phyloP scores from a whole-genome alignment of 169 alveolate genomes.

The Babesia caballi region DNA sequence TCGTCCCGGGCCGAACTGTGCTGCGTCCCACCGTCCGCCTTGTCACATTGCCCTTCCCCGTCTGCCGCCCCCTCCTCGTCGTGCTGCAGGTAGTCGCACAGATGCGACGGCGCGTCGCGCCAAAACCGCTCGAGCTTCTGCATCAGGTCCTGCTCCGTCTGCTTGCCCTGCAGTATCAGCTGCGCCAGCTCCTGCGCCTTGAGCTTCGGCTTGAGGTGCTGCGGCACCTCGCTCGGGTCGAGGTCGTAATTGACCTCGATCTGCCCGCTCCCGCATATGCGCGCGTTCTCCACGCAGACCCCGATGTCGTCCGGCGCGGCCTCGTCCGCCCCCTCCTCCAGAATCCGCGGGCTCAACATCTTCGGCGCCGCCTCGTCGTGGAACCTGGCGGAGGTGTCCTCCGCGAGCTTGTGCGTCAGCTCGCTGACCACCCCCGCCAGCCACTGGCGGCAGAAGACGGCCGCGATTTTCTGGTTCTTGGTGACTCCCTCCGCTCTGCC shows the following conservation, averaged over 20 bases:
- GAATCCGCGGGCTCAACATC: conserved; percentile 11
- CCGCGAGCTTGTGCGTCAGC: conserved; percentile 36
- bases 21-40: background rate
- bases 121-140: conserved; percentile 59
- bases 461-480: conserved; percentile 60
- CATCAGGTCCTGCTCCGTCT: conserved; percentile 40
- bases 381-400: conserved; percentile 19
- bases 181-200: conserved; percentile 61
- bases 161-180: conserved; percentile 57
- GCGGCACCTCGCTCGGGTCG: conserved; percentile 7
- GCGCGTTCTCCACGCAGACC: conserved; percentile 58
- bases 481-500: conserved; percentile 21
- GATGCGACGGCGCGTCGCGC: conserved; percentile 43
- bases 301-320: conserved; percentile 42
- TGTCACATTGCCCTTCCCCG: background rate
- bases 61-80: background rate
- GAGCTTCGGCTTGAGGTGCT: conserved; percentile 55
- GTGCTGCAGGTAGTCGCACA: conserved; percentile 15
- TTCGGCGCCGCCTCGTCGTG: background rate
- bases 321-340: conserved; percentile 38
- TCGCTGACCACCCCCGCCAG: conserved; percentile 54
- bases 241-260: conserved; percentile 59
- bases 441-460: conserved; percentile 64
- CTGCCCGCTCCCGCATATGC: conserved; percentile 56
- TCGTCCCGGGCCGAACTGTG: background rate